A percentile compares a stretch with the other conserved stretches of the same genome.
Evolutionary conservation across 768 basidiomycete genomes (phyloP).

Genomic region (Crucibulum laeve): DNA sequence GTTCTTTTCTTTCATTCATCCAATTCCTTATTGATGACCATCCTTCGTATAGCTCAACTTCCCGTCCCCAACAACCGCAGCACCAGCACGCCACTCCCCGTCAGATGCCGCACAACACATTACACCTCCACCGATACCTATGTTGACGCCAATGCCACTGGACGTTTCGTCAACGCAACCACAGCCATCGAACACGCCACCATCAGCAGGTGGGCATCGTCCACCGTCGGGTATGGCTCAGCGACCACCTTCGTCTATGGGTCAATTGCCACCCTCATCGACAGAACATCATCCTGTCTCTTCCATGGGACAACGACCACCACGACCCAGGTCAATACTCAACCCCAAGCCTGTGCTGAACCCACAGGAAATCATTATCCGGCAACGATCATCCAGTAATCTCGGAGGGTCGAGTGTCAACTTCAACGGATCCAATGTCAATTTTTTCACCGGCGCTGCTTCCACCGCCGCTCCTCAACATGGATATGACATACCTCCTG

Average conservation of each 20-base stretch:
- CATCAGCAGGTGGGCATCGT: too few species aligned
- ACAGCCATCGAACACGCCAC: too few species aligned
- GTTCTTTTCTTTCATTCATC: not conserved
- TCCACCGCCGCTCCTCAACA: not conserved
- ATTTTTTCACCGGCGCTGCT: too few species aligned
- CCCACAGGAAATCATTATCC: conserved; percentile 13
- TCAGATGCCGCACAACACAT: conserved; percentile 15
- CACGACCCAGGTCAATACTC: conserved; percentile 10
- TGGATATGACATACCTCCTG: not conserved
- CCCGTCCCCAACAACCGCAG: not conserved
- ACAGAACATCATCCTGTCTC: too few species aligned
- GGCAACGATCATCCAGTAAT: not conserved
- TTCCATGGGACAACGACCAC: not conserved
- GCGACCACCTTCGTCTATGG: too few species aligned
- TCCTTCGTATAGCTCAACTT: not conserved
- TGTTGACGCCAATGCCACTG: conserved; percentile 16
- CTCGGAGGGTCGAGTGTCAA: not conserved
- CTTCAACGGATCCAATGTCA: not conserved
- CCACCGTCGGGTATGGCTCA: too few species aligned
- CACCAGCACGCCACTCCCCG: not conserved
- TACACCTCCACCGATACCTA: conserved; percentile 12
- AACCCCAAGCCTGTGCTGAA: conserved; percentile 1
- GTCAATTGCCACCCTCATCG: too few species aligned
- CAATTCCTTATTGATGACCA: not conserved
- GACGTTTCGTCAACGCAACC: conserved; percentile 18